Percentiles rank a stretch among this genome's conserved stretches.
phyloP scores from a whole-genome alignment of 2,329 filamentous ascomycete species.

The Diplodia mutila region DNA sequence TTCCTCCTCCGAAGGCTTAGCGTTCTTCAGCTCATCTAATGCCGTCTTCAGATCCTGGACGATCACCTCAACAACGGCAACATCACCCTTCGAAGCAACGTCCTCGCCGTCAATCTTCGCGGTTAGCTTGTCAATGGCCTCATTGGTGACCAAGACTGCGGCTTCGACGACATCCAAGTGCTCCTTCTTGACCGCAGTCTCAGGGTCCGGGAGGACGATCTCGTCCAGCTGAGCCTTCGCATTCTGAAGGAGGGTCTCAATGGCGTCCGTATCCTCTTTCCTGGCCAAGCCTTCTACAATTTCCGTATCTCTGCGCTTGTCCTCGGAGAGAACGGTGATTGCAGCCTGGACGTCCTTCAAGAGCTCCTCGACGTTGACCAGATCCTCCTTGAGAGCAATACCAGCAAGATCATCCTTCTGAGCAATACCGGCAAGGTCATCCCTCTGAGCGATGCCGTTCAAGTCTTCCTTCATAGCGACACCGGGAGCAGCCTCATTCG shows the following conservation, averaged over 20 bases:
- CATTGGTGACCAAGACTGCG: conserved; percentile 74
- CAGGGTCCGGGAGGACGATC: conserved; percentile 66
- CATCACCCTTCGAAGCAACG: conserved; percentile 75
- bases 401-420: conserved; percentile 41
- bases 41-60: conserved; percentile 75
- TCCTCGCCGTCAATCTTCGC: conserved; percentile 66
- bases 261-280: conserved; percentile 85
- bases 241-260: conserved; percentile 87
- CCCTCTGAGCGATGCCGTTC: conserved; percentile 43
- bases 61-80: conserved; percentile 75
- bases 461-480: conserved; percentile 55
- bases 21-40: conserved; percentile 67
- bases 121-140: conserved; percentile 68
- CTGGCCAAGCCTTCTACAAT: conserved; percentile 60
- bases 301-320: conserved; percentile 29
- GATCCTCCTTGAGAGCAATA: conserved; percentile 51
- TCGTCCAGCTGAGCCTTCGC: conserved; percentile 89
- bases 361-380: conserved; percentile 51
- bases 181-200: conserved; percentile 67
- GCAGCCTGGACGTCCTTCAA: conserved; percentile 63
- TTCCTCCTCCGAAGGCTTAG: conserved; percentile 54
- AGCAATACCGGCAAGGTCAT: conserved; percentile 33
- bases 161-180: conserved; percentile 66
- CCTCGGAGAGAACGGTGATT: conserved; percentile 52
- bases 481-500: conserved; percentile 45